Percentiles rank a stretch among this genome's conserved stretches.
These are phyloP conservation scores for Aspergillus sp. DNA, from an alignment of 2,329 filamentous ascomycete species.

Conservation along the genomic window DNA sequence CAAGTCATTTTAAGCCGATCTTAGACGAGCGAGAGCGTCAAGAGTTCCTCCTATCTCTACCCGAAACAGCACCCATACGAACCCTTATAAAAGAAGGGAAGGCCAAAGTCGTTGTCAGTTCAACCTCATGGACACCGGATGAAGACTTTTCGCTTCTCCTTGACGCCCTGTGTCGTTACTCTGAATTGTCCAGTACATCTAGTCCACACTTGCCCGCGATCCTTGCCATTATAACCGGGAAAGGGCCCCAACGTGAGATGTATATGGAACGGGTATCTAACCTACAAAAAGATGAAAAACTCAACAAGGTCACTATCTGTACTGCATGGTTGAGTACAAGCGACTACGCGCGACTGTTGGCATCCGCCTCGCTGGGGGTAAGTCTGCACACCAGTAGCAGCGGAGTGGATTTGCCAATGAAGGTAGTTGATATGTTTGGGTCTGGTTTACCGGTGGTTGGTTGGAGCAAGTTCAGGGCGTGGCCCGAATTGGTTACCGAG, in stretches of 20 bases:
- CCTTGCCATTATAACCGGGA: conserved; percentile 91
- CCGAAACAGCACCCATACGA: conserved; percentile 63
- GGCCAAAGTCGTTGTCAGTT: conserved; percentile 77
- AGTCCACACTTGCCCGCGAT: conserved; percentile 60
- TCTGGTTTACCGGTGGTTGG: conserved; percentile 87
- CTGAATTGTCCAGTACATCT: conserved; percentile 49
- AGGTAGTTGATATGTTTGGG: conserved; percentile 99
- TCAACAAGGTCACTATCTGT: conserved; percentile 68
- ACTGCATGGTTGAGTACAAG: conserved; percentile 83
- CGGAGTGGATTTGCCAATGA: conserved; percentile 96
- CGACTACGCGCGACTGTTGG: conserved; percentile 82
- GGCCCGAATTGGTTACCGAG: conserved; percentile 85
- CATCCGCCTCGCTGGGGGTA: conserved; percentile 82
- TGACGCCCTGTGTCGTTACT: conserved; percentile 75
- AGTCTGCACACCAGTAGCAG: conserved; percentile 91
- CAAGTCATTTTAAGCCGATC: conserved; percentile 73
- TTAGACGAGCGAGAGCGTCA: conserved; percentile 52
- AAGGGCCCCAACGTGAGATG: conserved; percentile 77
- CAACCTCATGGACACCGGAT: conserved; percentile 95
- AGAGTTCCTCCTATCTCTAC: conserved; percentile 64
- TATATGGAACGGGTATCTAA: conserved; percentile 68
- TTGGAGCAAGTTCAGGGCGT: conserved; percentile 82
- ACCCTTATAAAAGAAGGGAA: conserved; percentile 58
- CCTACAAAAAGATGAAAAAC: conserved; percentile 61
- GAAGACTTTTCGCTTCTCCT: conserved; percentile 92